These are phyloP conservation scores for Termitomyces sp. DNA, from an alignment of 768 basidiomycete genomes.

Conservation along the genomic window DNA sequence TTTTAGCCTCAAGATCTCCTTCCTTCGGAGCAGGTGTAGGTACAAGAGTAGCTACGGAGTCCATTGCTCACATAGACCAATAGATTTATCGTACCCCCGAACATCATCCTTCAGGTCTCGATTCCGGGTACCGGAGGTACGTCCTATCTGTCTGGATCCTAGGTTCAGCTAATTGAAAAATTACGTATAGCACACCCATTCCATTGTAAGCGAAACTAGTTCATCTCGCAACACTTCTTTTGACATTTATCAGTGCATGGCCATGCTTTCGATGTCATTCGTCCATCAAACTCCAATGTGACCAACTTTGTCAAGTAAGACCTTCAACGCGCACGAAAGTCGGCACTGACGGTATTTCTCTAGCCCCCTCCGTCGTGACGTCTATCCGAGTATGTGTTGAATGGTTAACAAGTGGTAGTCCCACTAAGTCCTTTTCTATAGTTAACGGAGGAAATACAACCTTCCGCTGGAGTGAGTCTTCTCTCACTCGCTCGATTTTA, in stretches of 20 bases:
- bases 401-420: too few relatives aligned
- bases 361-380: slow-evolving; percentile 21
- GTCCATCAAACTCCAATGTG: slow-evolving; percentile 15
- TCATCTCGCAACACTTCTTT: background rate
- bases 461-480: slow-evolving; percentile 26
- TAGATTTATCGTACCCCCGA: slow-evolving; percentile 11
- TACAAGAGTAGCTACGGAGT: background rate
- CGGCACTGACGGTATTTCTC: background rate
- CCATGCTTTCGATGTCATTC: slow-evolving; percentile 24
- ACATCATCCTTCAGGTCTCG: slow-evolving; percentile 16
- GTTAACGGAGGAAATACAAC: slow-evolving; percentile 30
- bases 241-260: slow-evolving; percentile 19
- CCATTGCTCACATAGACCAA: background rate
- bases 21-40: slow-evolving; percentile 27
- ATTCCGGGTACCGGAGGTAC: slow-evolving; percentile 28
- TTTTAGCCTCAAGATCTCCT: slow-evolving; percentile 35
- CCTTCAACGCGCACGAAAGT: background rate
- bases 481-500: background rate
- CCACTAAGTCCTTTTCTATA: background rate
- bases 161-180: background rate
- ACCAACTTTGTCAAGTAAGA: slow-evolving; percentile 23
- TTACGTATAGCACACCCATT: slow-evolving; percentile 19
- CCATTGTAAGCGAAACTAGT: slow-evolving; percentile 18
- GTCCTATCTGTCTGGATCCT: background rate
- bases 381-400: slow-evolving; percentile 16